A percentile compares a stretch with the other conserved stretches of the same genome.
These are phyloP conservation scores for Candida ortonii DNA, from an alignment of 805 yeast genomes.

Conservation along the genomic window DNA sequence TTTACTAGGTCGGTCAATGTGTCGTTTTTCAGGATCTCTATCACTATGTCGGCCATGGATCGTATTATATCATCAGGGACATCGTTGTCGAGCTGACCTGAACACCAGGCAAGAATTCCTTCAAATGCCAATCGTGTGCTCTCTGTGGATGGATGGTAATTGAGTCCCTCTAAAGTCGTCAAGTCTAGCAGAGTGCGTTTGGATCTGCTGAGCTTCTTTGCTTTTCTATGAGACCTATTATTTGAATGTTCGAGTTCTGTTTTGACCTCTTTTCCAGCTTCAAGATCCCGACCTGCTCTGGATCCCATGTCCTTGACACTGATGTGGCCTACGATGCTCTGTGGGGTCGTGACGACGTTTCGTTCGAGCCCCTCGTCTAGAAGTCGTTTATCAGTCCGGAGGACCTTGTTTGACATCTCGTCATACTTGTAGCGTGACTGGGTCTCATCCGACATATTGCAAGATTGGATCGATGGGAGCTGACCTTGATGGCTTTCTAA, in stretches of 20 bases:
- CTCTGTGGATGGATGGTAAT: slow-evolving; percentile 61
- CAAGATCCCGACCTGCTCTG: slow-evolving; percentile 14
- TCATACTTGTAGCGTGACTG: slow-evolving; percentile 50
- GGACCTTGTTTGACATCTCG: slow-evolving; percentile 77
- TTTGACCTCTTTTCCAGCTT: slow-evolving; percentile 18
- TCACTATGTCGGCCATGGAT: slow-evolving; percentile 66
- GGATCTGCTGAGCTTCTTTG: slow-evolving; percentile 10
- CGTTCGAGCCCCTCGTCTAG: slow-evolving; percentile 38
- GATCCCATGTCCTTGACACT: slow-evolving; percentile 65
- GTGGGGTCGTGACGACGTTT: slow-evolving; percentile 64
- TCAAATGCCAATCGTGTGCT: slow-evolving; percentile 52
- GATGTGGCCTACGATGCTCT: slow-evolving; percentile 69
- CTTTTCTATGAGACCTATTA: slow-evolving; percentile 10
- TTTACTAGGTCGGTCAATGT: slow-evolving; percentile 40
- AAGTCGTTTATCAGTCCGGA: slow-evolving; percentile 53
- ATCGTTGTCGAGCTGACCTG: slow-evolving; percentile 57
- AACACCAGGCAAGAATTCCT: slow-evolving; percentile 57
- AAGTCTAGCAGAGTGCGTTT: slow-evolving; percentile 33
- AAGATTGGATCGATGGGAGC: too few relatives aligned
- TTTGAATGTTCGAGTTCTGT: slow-evolving; percentile 11
- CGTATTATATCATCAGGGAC: slow-evolving; percentile 69
- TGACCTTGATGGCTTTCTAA: too few relatives aligned
- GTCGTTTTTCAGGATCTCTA: slow-evolving; percentile 53
- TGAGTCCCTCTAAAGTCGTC: slow-evolving; percentile 43
- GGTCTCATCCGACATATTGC: slow-evolving; percentile 11